Evolutionary conservation across 768 basidiomycete genomes (phyloP).

Genomic region (Leccinum disarticulatum): DNA sequence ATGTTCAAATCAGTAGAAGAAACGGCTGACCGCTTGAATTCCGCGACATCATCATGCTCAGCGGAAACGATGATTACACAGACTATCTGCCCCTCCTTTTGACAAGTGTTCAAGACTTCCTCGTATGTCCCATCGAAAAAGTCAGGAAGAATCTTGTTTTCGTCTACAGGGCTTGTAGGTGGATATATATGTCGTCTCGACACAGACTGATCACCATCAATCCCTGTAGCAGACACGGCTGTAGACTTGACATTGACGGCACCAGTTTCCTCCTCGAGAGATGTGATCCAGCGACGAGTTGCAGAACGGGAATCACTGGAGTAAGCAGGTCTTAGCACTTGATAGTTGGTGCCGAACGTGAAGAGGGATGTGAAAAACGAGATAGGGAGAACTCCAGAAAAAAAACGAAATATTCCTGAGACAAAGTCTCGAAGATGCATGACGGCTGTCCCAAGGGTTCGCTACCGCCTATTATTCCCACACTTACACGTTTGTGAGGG

Average conservation of each 20-base stretch:
- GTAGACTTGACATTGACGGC: conserved; percentile 55
- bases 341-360: conserved; percentile 42
- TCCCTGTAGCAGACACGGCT: conserved; percentile 37
- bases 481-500: too few species aligned
- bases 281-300: conserved; percentile 73
- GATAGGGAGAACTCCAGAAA: conserved; percentile 66
- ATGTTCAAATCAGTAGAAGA: not conserved
- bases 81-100: conserved; percentile 70
- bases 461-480: too few species aligned
- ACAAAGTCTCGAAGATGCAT: conserved; percentile 25
- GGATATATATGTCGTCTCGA: conserved; percentile 33
- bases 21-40: conserved; percentile 73
- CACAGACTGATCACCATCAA: conserved; percentile 46
- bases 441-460: not conserved
- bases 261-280: conserved; percentile 84
- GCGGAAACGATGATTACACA: conserved; percentile 83
- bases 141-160: conserved; percentile 64
- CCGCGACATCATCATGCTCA: conserved; percentile 86
- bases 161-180: conserved; percentile 31
- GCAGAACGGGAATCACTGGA: conserved; percentile 47
- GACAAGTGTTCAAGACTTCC: conserved; percentile 65
- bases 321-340: conserved; percentile 36
- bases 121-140: conserved; percentile 85
- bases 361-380: conserved; percentile 62
- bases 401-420: conserved; percentile 58